phyloP scores from a whole-genome alignment of 1,284 basidiomycete species.

The Marasmius oreades region DNA sequence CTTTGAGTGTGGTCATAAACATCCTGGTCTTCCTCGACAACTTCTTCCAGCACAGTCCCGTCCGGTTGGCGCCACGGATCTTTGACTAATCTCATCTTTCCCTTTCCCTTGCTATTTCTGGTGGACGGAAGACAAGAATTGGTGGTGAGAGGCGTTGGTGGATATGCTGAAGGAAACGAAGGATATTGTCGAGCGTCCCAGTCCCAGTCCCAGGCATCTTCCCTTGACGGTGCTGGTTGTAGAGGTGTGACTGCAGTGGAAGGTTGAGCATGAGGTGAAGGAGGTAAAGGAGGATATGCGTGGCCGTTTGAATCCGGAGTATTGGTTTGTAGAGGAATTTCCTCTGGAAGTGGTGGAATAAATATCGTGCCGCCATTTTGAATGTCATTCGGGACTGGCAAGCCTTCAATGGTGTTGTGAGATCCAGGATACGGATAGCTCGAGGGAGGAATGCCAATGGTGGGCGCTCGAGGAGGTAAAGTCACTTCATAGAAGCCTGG shows the following conservation, averaged over 20 bases:
- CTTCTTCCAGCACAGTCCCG: constrained; percentile 19
- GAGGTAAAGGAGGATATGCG: not conserved
- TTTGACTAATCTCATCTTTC: not conserved
- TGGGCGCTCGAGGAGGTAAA: not conserved
- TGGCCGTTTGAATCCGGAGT: not conserved
- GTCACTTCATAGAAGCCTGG: not conserved
- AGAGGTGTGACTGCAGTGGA: not conserved
- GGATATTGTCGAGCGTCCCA: constrained; percentile 23
- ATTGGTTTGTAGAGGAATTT: not conserved
- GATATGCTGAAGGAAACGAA: constrained; percentile 23
- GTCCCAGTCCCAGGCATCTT: constrained; percentile 16
- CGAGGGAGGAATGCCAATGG: not conserved
- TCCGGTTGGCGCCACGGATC: constrained; percentile 16
- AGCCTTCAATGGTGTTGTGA: not conserved
- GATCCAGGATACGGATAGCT: not conserved
- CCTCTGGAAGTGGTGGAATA: not conserved
- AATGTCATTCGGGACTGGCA: not conserved
- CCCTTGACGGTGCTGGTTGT: constrained; percentile 7
- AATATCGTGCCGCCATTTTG: not conserved
- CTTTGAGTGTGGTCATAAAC: too few relatives aligned
- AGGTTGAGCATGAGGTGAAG: not conserved
- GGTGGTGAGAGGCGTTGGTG: constrained; percentile 20
- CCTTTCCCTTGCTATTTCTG: constrained; percentile 3
- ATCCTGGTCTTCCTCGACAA: constrained; percentile 13
- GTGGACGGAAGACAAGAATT: constrained; percentile 17